A percentile compares a stretch with the other conserved stretches of the same genome.
Conservation (phyloP, 2,329 filamentous ascomycete genomes). For the Cladosporium colombiae region DNA sequence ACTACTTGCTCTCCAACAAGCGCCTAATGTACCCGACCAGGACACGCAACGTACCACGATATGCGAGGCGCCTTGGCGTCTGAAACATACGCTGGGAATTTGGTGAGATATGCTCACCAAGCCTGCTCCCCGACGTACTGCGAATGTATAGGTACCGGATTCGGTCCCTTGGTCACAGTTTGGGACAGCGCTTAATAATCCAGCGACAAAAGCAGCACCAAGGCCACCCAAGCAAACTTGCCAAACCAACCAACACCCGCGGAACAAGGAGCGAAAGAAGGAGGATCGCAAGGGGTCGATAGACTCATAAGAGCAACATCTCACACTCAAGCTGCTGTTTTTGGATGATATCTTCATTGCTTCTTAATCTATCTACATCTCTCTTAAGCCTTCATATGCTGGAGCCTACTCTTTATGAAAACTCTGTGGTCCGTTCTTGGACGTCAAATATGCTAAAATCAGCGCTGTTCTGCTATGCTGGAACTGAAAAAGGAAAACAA, state of each 20-base stretch:
- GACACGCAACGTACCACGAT: no score
- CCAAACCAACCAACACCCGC: not conserved
- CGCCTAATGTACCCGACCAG: not conserved
- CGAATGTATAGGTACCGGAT: no score
- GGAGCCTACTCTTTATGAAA: not conserved
- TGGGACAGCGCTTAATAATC: not conserved
- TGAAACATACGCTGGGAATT: no score
- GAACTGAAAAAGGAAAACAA: not conserved
- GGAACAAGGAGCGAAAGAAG: not conserved
- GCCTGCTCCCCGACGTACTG: no score
- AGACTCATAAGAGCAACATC: not conserved
- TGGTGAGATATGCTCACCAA: no score
- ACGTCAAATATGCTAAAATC: not conserved
- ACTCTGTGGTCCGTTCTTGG: not conserved
- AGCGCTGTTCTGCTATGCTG: not conserved
- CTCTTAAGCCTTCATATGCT: not conserved
- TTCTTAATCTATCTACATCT: not conserved
- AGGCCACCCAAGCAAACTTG: not conserved
- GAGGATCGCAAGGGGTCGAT: not conserved
- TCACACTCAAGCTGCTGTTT: not conserved
- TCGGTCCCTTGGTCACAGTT: no score
- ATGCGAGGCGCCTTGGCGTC: no score
- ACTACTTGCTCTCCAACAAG: not conserved
- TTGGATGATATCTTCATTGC: not conserved
- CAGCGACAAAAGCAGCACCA: not conserved